Evolutionary conservation across 2,329 filamentous ascomycete species (phyloP).

Genomic region (Apiospora sp.): DNA sequence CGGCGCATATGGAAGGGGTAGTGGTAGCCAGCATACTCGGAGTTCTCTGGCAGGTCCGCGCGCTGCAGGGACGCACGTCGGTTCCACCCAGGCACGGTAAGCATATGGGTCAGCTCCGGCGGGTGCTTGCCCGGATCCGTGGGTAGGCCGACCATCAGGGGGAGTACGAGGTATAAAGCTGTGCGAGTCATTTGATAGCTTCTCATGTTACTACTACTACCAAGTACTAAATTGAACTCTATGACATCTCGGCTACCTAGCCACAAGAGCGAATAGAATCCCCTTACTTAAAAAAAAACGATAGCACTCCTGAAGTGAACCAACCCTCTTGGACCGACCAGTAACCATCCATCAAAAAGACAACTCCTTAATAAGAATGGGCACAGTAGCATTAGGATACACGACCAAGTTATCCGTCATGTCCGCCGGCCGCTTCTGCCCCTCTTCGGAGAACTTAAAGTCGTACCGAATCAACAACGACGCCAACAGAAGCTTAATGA

Average conservation of each 20-base stretch:
- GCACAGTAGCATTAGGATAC: conserved; percentile 14
- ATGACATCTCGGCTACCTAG: no score
- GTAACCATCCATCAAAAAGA: background rate
- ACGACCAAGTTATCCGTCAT: conserved; percentile 22
- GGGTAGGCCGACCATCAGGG: background rate
- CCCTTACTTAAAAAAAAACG: no score
- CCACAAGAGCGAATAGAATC: no score
- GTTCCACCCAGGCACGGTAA: background rate
- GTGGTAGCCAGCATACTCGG: background rate
- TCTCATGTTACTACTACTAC: no score
- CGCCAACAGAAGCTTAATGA: conserved; percentile 23
- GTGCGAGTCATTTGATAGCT: no score
- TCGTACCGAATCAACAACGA: conserved; percentile 20
- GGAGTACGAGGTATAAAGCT: no score
- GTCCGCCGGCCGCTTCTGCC: conserved; percentile 16
- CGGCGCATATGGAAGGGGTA: background rate
- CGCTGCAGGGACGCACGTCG: background rate
- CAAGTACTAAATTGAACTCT: no score
- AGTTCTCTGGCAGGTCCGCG: background rate
- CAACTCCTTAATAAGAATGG: background rate
- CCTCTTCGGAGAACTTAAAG: conserved; percentile 20
- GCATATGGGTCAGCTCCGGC: background rate
- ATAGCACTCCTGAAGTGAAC: no score
- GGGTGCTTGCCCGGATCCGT: background rate
- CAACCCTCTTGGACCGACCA: no score